Evolutionary conservation across 805 yeast genomes (phyloP).

Genomic region (Candida tibetensis): DNA sequence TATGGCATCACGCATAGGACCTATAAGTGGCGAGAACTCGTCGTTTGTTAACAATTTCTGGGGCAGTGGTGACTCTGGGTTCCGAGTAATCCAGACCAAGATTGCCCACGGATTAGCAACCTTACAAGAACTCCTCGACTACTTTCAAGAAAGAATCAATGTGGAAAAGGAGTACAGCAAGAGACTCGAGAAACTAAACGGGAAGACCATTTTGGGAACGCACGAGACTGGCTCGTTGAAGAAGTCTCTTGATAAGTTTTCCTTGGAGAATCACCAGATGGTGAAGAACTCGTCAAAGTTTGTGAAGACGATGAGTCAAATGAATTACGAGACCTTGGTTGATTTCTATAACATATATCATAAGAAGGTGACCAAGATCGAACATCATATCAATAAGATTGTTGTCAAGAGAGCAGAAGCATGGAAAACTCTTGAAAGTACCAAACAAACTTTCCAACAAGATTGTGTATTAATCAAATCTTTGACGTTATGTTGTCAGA

Average conservation of each 20-base stretch:
- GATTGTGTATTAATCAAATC: slow-evolving; percentile 61
- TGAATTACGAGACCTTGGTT: slow-evolving; percentile 47
- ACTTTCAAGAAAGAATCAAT: slow-evolving; percentile 42
- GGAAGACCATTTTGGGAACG: slow-evolving; percentile 47
- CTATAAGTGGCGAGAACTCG: slow-evolving; percentile 7
- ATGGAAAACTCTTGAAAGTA: slow-evolving; percentile 31
- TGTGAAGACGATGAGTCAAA: slow-evolving; percentile 47
- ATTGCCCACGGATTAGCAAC: slow-evolving; percentile 61
- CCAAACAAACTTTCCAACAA: slow-evolving; percentile 50
- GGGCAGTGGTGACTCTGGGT: slow-evolving; percentile 70
- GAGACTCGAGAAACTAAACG: slow-evolving; percentile 50
- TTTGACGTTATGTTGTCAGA: slow-evolving; percentile 56
- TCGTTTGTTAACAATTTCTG: slow-evolving; percentile 48
- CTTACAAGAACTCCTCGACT: slow-evolving; percentile 32
- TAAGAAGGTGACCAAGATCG: slow-evolving; percentile 55
- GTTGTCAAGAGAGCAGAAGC: slow-evolving; percentile 43
- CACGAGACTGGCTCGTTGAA: slow-evolving; percentile 59
- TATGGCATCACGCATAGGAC: background rate
- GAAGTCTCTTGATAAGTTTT: slow-evolving; percentile 56
- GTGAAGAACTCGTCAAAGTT: slow-evolving; percentile 56
- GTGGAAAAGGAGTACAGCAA: slow-evolving; percentile 75
- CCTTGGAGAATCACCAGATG: slow-evolving; percentile 57
- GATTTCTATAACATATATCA: slow-evolving; percentile 51
- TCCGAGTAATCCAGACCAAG: slow-evolving; percentile 50
- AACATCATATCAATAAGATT: slow-evolving; percentile 56